Base-by-base conservation (phyloP, 1,284 basidiomycete species). In the Cryptococcus jaspeensis region DNA sequence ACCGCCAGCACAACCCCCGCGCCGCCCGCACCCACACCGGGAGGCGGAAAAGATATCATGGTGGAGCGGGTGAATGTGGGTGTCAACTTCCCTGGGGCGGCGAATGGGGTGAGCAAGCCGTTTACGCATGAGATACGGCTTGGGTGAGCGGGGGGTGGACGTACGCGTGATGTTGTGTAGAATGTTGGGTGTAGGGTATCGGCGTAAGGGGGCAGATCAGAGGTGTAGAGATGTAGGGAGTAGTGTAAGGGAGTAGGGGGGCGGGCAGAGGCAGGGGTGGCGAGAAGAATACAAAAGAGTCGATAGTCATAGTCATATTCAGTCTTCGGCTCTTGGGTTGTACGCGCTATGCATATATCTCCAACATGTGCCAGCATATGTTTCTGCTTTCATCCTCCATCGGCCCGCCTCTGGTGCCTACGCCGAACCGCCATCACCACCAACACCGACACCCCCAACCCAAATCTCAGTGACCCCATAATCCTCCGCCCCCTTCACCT, bases 401-500 rank as follows among this genome's bases (percentile, higher is more conserved):
- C n/a, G n/a, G n/a, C 28, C 28, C 28, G 28, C 4, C 28, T 9
- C 28, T 9, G 28, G 9, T 9, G 5, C 28, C 28, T 4, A 32
- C 28, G 9, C 28, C 28, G 28, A 32, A 32, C 28, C 28, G 28
- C 4, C 28, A 32, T 9, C 28, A 9, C 4, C 28, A 32, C 28
- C 28, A 9, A 53, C 37, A 43, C 20, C 51, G 9, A 42, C 50
- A 13, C 60, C 54, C 0, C 67, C 73, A 3, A 87, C 66, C 88
- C 89, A 92, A 48, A 92, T 81, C 72, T 92, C 90, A 12, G 90
- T 82, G 45, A 60, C 48, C 3, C 72, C 74, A 5, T 72, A 66
- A 18, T 61, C 74, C 57, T 82, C 79, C 5, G 82, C 85, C 0
- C 90, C 80, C 47, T 79, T 78, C 40, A 82, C 78, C 50, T 87